phyloP scores from a whole-genome alignment of 768 basidiomycete genomes.

The Naematelia encephala region DNA sequence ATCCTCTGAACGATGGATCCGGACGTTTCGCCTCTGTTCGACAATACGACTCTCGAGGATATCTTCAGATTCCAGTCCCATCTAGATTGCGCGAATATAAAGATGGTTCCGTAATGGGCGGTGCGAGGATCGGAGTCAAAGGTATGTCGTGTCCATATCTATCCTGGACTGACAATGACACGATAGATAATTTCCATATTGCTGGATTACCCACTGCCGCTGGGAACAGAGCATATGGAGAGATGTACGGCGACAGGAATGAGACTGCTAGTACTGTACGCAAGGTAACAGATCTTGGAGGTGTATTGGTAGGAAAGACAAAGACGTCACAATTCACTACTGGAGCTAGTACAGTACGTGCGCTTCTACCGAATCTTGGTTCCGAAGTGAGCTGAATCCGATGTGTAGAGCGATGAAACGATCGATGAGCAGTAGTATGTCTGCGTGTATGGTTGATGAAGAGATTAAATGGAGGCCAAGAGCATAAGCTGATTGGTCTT shows the following conservation, averaged over 20 bases:
- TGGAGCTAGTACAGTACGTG: neutral
- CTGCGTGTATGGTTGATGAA: too few relatives aligned
- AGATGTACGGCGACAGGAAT: slow-evolving; percentile 51
- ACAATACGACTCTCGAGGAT: slow-evolving; percentile 13
- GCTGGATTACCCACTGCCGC: slow-evolving; percentile 51
- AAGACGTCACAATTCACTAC: slow-evolving; percentile 50
- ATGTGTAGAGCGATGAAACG: slow-evolving; percentile 14
- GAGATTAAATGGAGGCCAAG: too few relatives aligned
- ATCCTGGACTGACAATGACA: neutral
- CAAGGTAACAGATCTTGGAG: slow-evolving; percentile 56
- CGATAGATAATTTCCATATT: slow-evolving; percentile 53
- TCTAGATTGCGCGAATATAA: slow-evolving; percentile 53
- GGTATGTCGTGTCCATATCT: too few relatives aligned
- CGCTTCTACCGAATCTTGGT: too few relatives aligned
- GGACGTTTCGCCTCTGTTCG: neutral
- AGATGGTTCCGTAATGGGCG: slow-evolving; percentile 42
- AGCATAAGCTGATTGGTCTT: too few relatives aligned
- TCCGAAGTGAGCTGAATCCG: too few relatives aligned
- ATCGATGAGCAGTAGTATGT: slow-evolving; percentile 17
- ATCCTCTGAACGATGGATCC: slow-evolving; percentile 9
- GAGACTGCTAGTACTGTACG: slow-evolving; percentile 55
- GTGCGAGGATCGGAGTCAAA: slow-evolving; percentile 31
- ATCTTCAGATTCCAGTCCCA: slow-evolving; percentile 55
- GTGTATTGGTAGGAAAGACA: slow-evolving; percentile 59
- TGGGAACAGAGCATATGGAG: slow-evolving; percentile 51